Evolutionary conservation across 441 rosid genomes (phyloP), one percentile per base, ranked within the genome.

Genomic region (Raphanus hybrid): DNA sequence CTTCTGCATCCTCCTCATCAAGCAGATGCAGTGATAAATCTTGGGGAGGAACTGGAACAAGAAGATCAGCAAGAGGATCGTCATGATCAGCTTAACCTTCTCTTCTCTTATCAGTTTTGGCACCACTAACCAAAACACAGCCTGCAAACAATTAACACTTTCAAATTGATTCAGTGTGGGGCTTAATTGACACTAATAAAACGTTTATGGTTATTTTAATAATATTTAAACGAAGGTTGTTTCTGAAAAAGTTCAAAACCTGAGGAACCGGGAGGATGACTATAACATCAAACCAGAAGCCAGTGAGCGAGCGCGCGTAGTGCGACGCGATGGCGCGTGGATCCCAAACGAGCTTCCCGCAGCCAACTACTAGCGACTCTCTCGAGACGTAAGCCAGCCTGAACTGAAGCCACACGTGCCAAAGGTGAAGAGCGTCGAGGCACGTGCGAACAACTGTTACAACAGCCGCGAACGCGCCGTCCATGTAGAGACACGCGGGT

Each of bases 321-420:
- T 87, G 90, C 0, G 79, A 68, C 29, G 88, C 91, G 75, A 91
- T 85, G 16, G 91, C 88, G 69, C 87, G 86, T 71, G 92, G 87
- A 84, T 89, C 91, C 97, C 96, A 89, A 85, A 86, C 93, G 79
- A 92, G 94, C 76, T 91, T 88, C 37, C 97, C 93, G 8, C 92
- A 86, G 7, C 97, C 97, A 11, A 87, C 78, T 0, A 92, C 97
- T n/a, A 89, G 84, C 0, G 93, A 86, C 86, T 88, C 91, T 34
- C 75, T 81, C 0, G 93, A 88, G 67, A 89, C 88, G 71, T 92
- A 92, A 0, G 94, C 96, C 76, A 87, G 16, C 84, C 87, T 77
- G 66, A 92, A 87, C 65, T 92, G 97, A 72, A 91, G 86, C 93
- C 94, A 89, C 34, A 92, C 14, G 74, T 91, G 90, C 81, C 83